Evolutionary conservation across 257 asterid species (phyloP).

Genomic region (Anisodus acutangulus): DNA sequence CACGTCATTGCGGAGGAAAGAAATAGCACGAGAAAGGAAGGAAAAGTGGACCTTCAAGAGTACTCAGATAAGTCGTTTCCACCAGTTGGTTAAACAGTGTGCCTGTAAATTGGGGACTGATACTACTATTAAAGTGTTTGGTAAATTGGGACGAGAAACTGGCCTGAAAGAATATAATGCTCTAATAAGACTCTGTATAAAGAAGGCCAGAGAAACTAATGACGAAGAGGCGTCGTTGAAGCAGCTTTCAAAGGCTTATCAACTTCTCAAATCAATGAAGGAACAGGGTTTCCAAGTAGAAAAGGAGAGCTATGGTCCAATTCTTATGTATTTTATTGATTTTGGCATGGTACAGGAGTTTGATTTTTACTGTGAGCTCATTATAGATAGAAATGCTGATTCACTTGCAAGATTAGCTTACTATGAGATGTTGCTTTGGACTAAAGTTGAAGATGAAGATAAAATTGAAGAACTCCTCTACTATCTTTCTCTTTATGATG

Average conservation of each 20-base stretch:
- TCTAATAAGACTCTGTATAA: slow-evolving; percentile 55
- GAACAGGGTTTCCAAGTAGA: slow-evolving; percentile 68
- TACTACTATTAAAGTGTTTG: slow-evolving; percentile 53
- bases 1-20: slow-evolving; percentile 54
- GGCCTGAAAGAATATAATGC: slow-evolving; percentile 67
- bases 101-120: slow-evolving; percentile 64
- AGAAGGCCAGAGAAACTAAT: slow-evolving; percentile 60
- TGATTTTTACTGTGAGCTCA: slow-evolving; percentile 63
- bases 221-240: slow-evolving; percentile 64
- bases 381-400: slow-evolving; percentile 55
- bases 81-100: slow-evolving; percentile 50
- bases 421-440: slow-evolving; percentile 84
- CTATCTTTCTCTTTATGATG: slow-evolving; percentile 50
- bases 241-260: slow-evolving; percentile 63
- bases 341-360: slow-evolving; percentile 70
- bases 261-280: slow-evolving; percentile 53
- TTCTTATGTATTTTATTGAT: slow-evolving; percentile 71
- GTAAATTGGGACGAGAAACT: slow-evolving; percentile 61
- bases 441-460: slow-evolving; percentile 51
- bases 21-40: slow-evolving; percentile 61
- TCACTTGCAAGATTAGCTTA: slow-evolving; percentile 65
- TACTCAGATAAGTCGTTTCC: slow-evolving; percentile 42
- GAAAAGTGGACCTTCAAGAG: slow-evolving; percentile 51
- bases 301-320: slow-evolving; percentile 68
- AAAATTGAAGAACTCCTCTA: slow-evolving; percentile 69